A percentile compares a stretch with the other conserved stretches of the same genome.
These are phyloP conservation scores for Anastatica hierochuntica DNA, from an alignment of 345 rosid species.

Conservation along the genomic window DNA sequence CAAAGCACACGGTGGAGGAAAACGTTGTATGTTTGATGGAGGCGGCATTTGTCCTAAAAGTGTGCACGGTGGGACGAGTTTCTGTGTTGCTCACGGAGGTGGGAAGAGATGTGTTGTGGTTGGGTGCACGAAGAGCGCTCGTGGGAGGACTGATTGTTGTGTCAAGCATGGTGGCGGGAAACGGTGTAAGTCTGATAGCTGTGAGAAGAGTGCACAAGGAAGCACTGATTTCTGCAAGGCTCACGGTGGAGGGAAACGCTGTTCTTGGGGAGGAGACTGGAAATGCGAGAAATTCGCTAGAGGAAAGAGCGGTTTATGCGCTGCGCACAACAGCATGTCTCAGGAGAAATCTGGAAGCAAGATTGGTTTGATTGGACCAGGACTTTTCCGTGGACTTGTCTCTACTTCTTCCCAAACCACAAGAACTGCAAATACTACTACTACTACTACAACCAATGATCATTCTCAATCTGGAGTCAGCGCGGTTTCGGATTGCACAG, in stretches of 20 bases:
- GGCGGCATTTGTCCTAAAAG: conserved; percentile 97
- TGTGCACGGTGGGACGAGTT: conserved; percentile 88
- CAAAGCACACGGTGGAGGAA: conserved; percentile 97
- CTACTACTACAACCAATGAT: conserved; percentile 19
- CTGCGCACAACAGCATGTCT: conserved; percentile 73
- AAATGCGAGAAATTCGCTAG: conserved; percentile 92
- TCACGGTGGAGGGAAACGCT: conserved; percentile 90
- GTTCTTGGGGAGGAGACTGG: conserved; percentile 59
- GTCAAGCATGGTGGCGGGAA: conserved; percentile 95
- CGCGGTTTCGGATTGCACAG: conserved; percentile 49
- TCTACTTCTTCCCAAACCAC: conserved; percentile 41
- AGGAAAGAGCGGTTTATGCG: conserved; percentile 91
- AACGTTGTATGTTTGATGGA: conserved; percentile 80
- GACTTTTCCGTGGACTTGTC: conserved; percentile 82
- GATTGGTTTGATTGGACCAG: conserved; percentile 58
- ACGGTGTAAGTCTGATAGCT: conserved; percentile 50
- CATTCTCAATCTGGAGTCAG: conserved; percentile 55
- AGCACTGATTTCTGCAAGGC: conserved; percentile 96
- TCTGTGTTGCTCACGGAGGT: conserved; percentile 95
- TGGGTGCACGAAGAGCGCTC: conserved; percentile 87
- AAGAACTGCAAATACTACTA: conserved; percentile 31
- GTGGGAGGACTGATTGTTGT: conserved; percentile 89
- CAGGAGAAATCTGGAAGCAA: conserved; percentile 38
- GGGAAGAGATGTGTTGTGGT: conserved; percentile 83
- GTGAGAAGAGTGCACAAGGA: conserved; percentile 96